Evolutionary conservation across 31 red algal genomes (phyloP), one percentile per base, ranked within the genome.

Genomic region (Porphyra umbilicalis): DNA sequence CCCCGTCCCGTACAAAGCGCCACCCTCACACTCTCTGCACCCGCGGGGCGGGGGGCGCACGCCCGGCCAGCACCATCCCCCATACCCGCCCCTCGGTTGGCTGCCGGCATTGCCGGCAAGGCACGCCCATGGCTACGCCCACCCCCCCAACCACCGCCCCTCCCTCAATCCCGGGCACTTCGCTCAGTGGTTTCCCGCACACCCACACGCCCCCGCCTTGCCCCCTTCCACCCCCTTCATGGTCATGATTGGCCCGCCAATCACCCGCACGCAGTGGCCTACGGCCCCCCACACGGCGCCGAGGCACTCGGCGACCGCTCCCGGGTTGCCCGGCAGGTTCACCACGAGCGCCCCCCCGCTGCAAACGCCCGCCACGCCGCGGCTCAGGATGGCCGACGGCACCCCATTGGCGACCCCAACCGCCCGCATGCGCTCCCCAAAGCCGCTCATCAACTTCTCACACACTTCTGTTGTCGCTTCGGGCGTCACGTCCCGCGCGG

Each of bases 401-500:
- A 92, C 90, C 42, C 83, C 87, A 18, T 29, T 29, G 36, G 79
- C 80, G 10, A 89, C 77, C 29, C 75, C 79, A 32, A 83, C 87
- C 38, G 81, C 82, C 35, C 90, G 83, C 93, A 96, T 92, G 35
- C 79, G 77, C 76, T 92, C 93, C 30, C 89, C 90, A 78, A 91
- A 92, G 30, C 93, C 93, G 13, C 83, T 84, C 44, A 92, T 77
- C 9, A 92, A 35, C 35, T 92, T 92, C 36, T 84, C 46, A 87
- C 86, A 89, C 74, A 85, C 85, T 37, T 83, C 93, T 38, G 77
- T 77, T 33, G 93, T 96, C 20, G 93, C 93, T 39, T 96, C 93
- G 11, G 93, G 93, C 35, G 93, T 92, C 71, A 92, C 89, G 67
- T 96, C 93, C 76, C 94, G 84, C 34, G 83, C 83, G 5, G 90